A percentile compares a stretch with the other conserved stretches of the same genome.
Evolutionary conservation across 164 flowering plant species (phyloP).

Genomic region (Aristolochia californica): DNA sequence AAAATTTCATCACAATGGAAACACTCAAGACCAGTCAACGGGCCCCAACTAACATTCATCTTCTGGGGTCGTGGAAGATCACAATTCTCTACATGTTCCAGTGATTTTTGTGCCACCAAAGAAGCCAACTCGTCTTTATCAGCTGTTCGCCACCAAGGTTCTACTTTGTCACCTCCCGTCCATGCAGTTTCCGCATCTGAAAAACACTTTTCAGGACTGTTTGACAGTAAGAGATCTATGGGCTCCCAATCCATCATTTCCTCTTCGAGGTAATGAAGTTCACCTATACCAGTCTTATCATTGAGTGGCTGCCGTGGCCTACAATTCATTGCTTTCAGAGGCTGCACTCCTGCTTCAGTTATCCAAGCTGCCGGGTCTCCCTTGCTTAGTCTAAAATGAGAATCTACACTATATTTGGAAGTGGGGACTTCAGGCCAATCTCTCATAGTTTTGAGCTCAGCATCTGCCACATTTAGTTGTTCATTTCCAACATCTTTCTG

Average conservation of each 20-base stretch:
- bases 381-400: background rate
- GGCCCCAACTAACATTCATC: conserved; percentile 15
- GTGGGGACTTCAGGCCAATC: conserved; percentile 8
- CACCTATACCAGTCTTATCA: conserved; percentile 15
- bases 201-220: conserved; percentile 15
- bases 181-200: conserved; percentile 24
- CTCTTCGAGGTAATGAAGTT: conserved; percentile 15
- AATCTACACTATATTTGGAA: conserved; percentile 9
- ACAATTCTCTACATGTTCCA: conserved; percentile 35
- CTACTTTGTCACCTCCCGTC: conserved; percentile 30
- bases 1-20: conserved; percentile 12
- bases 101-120: conserved; percentile 37
- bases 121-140: conserved; percentile 43
- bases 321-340: conserved; percentile 15
- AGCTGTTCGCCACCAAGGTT: conserved; percentile 42
- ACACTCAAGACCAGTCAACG: conserved; percentile 15
- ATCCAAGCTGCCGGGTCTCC: conserved; percentile 13
- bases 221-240: conserved; percentile 7
- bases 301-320: conserved; percentile 8
- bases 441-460: conserved; percentile 19
- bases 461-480: conserved; percentile 25
- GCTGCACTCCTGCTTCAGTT: conserved; percentile 16
- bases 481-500: conserved; percentile 24
- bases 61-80: conserved; percentile 42
- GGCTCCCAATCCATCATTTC: conserved; percentile 21